Evolutionary conservation across 2,329 filamentous ascomycete genomes (phyloP).

Genomic region (Curvularia sp.): DNA sequence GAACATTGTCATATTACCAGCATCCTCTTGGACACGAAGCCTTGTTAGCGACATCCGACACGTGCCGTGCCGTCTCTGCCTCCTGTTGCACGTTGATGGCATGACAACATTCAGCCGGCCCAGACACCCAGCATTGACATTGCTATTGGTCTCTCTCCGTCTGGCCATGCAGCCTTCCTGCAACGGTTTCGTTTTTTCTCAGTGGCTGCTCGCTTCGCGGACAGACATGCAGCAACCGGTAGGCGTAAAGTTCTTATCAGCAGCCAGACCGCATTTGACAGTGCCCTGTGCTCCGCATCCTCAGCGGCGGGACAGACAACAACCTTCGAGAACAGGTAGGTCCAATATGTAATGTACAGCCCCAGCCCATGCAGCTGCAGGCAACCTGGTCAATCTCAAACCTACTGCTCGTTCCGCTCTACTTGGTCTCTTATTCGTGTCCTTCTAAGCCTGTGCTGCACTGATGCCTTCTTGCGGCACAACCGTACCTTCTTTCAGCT

Average conservation of each 20-base stretch:
- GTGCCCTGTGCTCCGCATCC: constrained; percentile 37
- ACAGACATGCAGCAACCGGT: constrained; percentile 27
- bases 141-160: constrained; percentile 26
- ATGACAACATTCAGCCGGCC: constrained; percentile 22
- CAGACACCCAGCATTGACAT: constrained; percentile 13
- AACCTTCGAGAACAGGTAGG: constrained; percentile 34
- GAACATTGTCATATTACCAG: background rate
- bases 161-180: constrained; percentile 24
- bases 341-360: constrained; percentile 40
- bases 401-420: constrained; percentile 17
- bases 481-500: constrained; percentile 25
- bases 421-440: constrained; percentile 8
- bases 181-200: constrained; percentile 21
- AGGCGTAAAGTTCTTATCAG: constrained; percentile 44
- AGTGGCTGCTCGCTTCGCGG: constrained; percentile 39
- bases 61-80: constrained; percentile 8
- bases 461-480: constrained; percentile 14
- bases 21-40: background rate
- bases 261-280: constrained; percentile 33
- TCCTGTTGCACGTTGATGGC: constrained; percentile 24
- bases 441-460: constrained; percentile 5
- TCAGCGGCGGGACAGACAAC: constrained; percentile 37
- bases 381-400: constrained; percentile 21
- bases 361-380: constrained; percentile 28
- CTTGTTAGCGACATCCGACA: background rate